phyloP scores from a whole-genome alignment of 2,329 filamentous ascomycete species.

The Thelonectria olida region DNA sequence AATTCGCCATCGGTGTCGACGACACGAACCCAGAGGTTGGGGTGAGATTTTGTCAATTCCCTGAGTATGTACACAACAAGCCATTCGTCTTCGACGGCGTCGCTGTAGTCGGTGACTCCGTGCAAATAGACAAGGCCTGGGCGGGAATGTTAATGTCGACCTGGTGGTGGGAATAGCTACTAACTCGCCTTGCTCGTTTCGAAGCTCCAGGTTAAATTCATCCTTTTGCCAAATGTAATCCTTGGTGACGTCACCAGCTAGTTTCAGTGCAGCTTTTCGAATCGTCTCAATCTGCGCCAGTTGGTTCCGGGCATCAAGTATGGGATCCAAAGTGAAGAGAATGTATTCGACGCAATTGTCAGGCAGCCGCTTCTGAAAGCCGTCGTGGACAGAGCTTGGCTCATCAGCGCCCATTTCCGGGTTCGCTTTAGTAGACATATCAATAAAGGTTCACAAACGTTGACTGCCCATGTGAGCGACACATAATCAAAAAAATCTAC shows the following conservation, averaged over 20 bases:
- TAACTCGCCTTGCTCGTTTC: conserved; percentile 63
- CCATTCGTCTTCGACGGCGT: conserved; percentile 98
- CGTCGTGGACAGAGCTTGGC: neutral
- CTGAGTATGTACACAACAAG: conserved; percentile 89
- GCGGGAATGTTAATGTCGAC: conserved; percentile 7
- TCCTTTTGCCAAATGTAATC: conserved; percentile 98
- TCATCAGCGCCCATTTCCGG: conserved; percentile 1
- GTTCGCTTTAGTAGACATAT: neutral
- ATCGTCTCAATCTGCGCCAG: conserved; percentile 75
- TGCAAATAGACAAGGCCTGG: conserved; percentile 70
- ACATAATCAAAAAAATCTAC: neutral
- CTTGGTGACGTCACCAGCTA: conserved; percentile 73
- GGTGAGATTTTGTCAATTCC: conserved; percentile 78
- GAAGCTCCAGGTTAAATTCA: conserved; percentile 74
- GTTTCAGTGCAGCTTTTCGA: conserved; percentile 71
- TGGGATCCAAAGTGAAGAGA: conserved; percentile 74
- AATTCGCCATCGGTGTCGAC: conserved; percentile 95
- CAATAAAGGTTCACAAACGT: neutral
- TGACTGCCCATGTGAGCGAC: neutral
- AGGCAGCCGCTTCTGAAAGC: conserved; percentile 57
- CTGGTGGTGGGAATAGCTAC: neutral
- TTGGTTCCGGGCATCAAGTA: conserved; percentile 62
- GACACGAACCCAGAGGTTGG: conserved; percentile 82
- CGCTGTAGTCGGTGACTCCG: conserved; percentile 87
- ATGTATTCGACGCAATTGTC: conserved; percentile 90